phyloP scores from a whole-genome alignment of 2,329 filamentous ascomycete genomes.

The Exophiala calicioides region DNA sequence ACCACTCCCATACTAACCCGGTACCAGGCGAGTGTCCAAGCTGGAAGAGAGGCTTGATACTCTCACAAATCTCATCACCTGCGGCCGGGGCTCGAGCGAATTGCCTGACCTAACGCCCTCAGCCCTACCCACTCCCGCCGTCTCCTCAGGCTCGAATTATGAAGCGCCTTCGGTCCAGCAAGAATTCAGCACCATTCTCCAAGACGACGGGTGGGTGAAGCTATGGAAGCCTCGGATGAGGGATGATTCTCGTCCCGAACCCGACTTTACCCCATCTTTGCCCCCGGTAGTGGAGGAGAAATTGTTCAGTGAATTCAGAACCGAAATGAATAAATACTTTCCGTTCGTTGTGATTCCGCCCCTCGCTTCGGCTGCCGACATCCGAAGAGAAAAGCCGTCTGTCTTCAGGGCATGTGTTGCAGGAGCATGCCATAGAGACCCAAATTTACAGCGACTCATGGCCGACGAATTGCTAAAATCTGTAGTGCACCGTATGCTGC shows the following conservation, averaged over 20 bases:
- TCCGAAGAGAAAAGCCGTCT: slow-evolving; percentile 35
- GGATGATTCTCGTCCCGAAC: background rate
- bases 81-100: background rate
- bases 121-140: slow-evolving; percentile 7
- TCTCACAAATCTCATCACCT: slow-evolving; percentile 11
- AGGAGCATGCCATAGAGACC: slow-evolving; percentile 31
- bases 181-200: background rate
- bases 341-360: slow-evolving; percentile 34
- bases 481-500: slow-evolving; percentile 37
- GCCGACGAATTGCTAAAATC: slow-evolving; percentile 35
- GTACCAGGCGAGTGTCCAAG: slow-evolving; percentile 11
- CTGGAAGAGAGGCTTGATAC: slow-evolving; percentile 16
- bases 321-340: slow-evolving; percentile 31
- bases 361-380: slow-evolving; percentile 21
- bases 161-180: too few relatives aligned
- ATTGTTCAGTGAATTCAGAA: slow-evolving; percentile 23
- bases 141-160: slow-evolving; percentile 1
- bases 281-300: slow-evolving; percentile 19
- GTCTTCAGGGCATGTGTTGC: slow-evolving; percentile 40
- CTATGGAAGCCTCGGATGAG: background rate
- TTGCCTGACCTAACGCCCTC: background rate
- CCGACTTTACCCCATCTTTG: slow-evolving; percentile 3
- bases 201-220: background rate
- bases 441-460: slow-evolving; percentile 32
- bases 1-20: background rate